Evolutionary conservation across 768 basidiomycete species (phyloP).

Genomic region (Calocybe gangraenosa): DNA sequence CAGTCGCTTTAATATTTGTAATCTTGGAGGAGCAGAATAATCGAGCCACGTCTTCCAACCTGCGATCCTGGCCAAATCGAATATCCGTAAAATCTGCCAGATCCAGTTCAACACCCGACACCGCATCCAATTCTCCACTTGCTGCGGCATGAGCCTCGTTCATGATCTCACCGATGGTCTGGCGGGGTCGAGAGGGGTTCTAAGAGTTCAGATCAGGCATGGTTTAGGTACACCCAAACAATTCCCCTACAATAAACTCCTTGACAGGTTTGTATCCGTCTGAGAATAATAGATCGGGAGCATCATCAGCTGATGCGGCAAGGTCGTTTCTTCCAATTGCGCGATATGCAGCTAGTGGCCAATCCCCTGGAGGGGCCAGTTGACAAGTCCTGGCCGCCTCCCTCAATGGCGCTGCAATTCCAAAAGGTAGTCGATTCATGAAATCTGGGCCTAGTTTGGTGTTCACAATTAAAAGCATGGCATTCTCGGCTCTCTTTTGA

Average conservation of each 20-base stretch:
- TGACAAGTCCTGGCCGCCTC: constrained; percentile 88
- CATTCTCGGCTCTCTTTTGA: constrained; percentile 65
- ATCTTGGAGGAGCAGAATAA: constrained; percentile 82
- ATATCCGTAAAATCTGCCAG: constrained; percentile 74
- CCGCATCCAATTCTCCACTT: constrained; percentile 50
- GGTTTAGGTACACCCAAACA: background rate
- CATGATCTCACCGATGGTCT: constrained; percentile 48
- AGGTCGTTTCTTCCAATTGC: constrained; percentile 75
- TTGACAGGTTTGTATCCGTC: constrained; percentile 56
- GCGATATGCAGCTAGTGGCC: constrained; percentile 66
- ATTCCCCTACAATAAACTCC: constrained; percentile 47
- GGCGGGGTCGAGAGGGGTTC: constrained; percentile 47
- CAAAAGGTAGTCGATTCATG: constrained; percentile 58
- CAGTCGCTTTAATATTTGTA: constrained; percentile 57
- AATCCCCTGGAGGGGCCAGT: constrained; percentile 66
- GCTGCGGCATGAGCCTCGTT: constrained; percentile 46
- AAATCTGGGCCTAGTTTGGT: constrained; percentile 42
- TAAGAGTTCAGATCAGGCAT: constrained; percentile 22
- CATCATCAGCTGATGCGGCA: constrained; percentile 53
- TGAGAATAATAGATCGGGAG: constrained; percentile 38
- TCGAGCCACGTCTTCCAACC: constrained; percentile 87
- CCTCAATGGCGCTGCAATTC: constrained; percentile 71
- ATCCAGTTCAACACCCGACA: constrained; percentile 71
- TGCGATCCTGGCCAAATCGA: constrained; percentile 85
- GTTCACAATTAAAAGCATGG: constrained; percentile 52